A percentile compares a stretch with the other conserved stretches of the same genome.
Conservation (phyloP, 1,284 basidiomycete species). For the Rhodotorula mucilaginosa region DNA sequence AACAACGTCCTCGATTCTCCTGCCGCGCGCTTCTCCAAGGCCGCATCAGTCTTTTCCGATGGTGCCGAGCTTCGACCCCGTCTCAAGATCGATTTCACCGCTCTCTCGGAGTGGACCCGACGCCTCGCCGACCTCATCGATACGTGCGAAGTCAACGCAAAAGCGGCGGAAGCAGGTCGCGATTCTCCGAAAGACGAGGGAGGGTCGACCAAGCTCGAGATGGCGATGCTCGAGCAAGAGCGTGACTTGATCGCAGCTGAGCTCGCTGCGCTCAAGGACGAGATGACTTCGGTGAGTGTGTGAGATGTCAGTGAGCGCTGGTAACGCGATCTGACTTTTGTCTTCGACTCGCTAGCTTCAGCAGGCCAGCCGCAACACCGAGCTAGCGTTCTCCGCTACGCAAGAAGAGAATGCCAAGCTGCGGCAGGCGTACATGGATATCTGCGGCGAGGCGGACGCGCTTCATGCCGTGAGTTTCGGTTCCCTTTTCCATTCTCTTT, state of each 20-base stretch:
- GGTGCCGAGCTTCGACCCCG: background rate
- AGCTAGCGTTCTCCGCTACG: background rate
- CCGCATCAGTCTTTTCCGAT: background rate
- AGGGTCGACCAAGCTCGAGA: slow-evolving; percentile 13
- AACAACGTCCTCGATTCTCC: background rate
- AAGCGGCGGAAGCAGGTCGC: background rate
- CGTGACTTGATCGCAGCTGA: slow-evolving; percentile 31
- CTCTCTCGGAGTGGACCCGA: slow-evolving; percentile 27
- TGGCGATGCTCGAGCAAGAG: slow-evolving; percentile 31
- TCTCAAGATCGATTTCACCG: slow-evolving; percentile 14
- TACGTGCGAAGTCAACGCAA: slow-evolving; percentile 1
- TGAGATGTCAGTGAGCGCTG: background rate
- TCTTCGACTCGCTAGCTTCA: background rate
- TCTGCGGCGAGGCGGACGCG: slow-evolving; percentile 18
- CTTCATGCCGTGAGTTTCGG: background rate
- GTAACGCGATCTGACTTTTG: background rate
- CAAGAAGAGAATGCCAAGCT: slow-evolving; percentile 8
- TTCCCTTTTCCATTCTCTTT: no score
- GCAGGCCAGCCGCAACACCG: background rate
- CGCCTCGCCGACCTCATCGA: slow-evolving; percentile 21
- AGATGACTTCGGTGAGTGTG: slow-evolving; percentile 4
- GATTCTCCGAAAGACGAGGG: background rate
- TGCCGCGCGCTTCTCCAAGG: background rate
- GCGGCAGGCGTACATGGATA: slow-evolving; percentile 23
- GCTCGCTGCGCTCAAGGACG: slow-evolving; percentile 23